Conservation (phyloP, 1,284 basidiomycete genomes). For the Coriolopsis trogii region DNA sequence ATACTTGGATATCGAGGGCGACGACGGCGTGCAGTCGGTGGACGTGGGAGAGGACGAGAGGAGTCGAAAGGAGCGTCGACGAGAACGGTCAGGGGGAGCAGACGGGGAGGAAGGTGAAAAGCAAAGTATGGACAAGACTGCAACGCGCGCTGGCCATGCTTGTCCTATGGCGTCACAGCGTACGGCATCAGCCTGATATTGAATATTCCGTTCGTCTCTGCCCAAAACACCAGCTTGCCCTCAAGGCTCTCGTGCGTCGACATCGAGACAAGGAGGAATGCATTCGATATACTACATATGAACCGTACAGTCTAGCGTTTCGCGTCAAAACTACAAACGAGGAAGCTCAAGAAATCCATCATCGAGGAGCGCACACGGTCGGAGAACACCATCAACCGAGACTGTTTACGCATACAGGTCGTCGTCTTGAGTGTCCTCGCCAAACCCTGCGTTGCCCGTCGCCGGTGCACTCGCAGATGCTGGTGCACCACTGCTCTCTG, state of each 20-base stretch:
- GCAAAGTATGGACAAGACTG: neutral
- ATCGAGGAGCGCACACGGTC: neutral
- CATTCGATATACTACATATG: slow-evolving; percentile 24
- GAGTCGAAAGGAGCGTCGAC: neutral
- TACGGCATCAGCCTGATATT: neutral
- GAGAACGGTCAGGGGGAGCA: neutral
- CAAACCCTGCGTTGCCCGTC: slow-evolving; percentile 79
- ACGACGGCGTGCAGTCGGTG: neutral
- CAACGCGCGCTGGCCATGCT: neutral
- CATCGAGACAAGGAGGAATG: slow-evolving; percentile 4
- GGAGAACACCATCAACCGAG: neutral
- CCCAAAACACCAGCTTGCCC: slow-evolving; percentile 6
- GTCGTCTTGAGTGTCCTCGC: slow-evolving; percentile 82
- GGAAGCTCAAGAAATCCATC: slow-evolving; percentile 16
- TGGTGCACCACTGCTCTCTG: slow-evolving; percentile 65
- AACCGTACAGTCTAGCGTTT: slow-evolving; percentile 23
- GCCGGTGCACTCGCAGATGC: slow-evolving; percentile 47
- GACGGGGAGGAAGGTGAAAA: neutral
- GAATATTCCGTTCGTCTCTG: no score
- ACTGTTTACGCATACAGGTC: slow-evolving; percentile 77
- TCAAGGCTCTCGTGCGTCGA: neutral
- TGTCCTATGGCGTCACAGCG: slow-evolving; percentile 20
- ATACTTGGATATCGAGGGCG: neutral
- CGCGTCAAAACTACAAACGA: slow-evolving; percentile 17
- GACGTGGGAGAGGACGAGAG: neutral